These are phyloP conservation scores for Leccinellum luteum DNA, from an alignment of 768 basidiomycete species.

Conservation along the genomic window DNA sequence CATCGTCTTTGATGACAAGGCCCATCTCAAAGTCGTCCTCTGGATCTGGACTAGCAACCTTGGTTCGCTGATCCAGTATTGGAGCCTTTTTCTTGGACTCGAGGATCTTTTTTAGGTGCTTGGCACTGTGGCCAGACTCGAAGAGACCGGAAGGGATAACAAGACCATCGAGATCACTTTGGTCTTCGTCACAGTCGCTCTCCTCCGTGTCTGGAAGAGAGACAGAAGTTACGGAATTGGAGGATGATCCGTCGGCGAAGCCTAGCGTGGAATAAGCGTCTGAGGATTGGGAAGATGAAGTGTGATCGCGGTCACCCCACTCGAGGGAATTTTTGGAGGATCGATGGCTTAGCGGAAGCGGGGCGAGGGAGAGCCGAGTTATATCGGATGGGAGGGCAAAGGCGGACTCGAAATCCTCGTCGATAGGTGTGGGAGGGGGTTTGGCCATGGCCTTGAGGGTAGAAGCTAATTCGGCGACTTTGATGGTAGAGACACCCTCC, in stretches of 20 bases:
- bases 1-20: constrained; percentile 79
- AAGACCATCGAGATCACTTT: constrained; percentile 77
- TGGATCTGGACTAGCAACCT: constrained; percentile 55
- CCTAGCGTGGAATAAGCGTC: constrained; percentile 81
- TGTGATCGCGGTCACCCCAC: constrained; percentile 83
- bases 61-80: constrained; percentile 52
- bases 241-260: constrained; percentile 70
- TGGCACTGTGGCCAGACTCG: constrained; percentile 62
- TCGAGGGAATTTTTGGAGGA: constrained; percentile 82
- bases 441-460: constrained; percentile 34
- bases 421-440: constrained; percentile 39
- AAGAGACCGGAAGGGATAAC: constrained; percentile 76
- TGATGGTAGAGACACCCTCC: constrained; percentile 83
- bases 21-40: constrained; percentile 89
- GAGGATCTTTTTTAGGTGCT: constrained; percentile 47
- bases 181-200: constrained; percentile 64
- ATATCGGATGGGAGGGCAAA: constrained; percentile 80
- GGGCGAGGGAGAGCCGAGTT: constrained; percentile 78
- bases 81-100: constrained; percentile 55
- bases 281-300: constrained; percentile 82
- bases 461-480: constrained; percentile 52
- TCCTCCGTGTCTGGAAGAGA: constrained; percentile 72
- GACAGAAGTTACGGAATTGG: constrained; percentile 62
- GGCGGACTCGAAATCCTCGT: constrained; percentile 80
- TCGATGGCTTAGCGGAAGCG: constrained; percentile 70